Evolutionary conservation across 129 eudicot genomes (phyloP), one percentile per base, ranked within the genome.

Genomic region (Mikania micrantha): DNA sequence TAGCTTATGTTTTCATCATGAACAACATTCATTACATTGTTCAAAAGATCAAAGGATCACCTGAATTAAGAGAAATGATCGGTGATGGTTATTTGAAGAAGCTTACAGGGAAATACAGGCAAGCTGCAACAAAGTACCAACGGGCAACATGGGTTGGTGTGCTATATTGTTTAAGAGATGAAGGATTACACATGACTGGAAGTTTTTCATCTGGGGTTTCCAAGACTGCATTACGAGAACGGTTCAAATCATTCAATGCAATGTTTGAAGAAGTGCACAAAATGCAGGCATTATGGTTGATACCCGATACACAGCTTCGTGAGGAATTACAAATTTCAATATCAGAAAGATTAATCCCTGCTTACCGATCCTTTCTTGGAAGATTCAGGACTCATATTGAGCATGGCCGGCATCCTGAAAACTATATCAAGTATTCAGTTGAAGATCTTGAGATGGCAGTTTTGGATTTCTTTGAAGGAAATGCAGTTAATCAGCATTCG

Each of bases 391-490:
- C 83, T 66, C 90, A 84, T 67, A 86, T 90, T 40, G 96, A 90
- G 69, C 81, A 87, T 10, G 85, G 91, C 34, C 85, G 86, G 82
- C 97, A 86, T 57, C 87, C 95, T 0, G 95, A 90, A 71, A 77
- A 81, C 59, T 84, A 82, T 64, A 82, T 90, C 64, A 90, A 90
- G 84, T 90, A 90, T 78, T 81, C 95, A 1, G 88, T 77, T 73
- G 91, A 86, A 79, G 95, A 90, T 57, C 85, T 90, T 25, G 88
- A 90, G 71, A 47, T 67, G 44, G 85, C 90, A 2, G 84, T 90
- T 13, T 74, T 84, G 82, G 95, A 86, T 61, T 86, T 90, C 72
- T 90, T 90, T n/a, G 88, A 86, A 71, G 95, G 97, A 31, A 74
- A 41, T 60, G 87, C 91, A 0, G 81, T 75, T 47, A 48, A 75